Evolutionary conservation across 108 stramenopile species (phyloP).

Genomic region (Nannochloropsis salina): DNA sequence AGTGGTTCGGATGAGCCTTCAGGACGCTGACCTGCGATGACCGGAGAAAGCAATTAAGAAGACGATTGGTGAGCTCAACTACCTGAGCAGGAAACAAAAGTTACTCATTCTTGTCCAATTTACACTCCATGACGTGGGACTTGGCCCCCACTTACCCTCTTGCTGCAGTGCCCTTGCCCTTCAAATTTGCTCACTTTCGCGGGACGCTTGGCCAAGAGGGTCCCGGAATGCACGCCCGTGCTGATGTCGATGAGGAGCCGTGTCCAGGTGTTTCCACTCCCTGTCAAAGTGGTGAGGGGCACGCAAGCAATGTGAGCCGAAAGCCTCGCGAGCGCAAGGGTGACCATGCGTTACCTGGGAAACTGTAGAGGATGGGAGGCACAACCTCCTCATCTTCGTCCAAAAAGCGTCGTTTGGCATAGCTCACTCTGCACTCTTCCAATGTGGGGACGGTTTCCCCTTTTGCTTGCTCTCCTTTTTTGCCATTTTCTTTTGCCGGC

Average conservation of each 20-base stretch:
- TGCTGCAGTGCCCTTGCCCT: background rate
- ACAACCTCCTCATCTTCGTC: background rate
- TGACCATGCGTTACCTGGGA: background rate
- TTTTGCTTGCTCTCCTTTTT: background rate
- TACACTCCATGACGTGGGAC: too few species aligned
- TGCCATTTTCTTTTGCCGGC: background rate
- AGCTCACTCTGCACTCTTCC: background rate
- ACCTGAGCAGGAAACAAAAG: too few species aligned
- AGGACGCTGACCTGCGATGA: background rate
- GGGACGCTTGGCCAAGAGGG: background rate
- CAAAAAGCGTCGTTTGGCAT: background rate
- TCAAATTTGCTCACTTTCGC: background rate
- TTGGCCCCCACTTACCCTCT: background rate
- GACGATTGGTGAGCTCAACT: background rate
- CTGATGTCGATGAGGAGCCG: slow-evolving; percentile 5
- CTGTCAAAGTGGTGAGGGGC: background rate
- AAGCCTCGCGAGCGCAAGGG: background rate
- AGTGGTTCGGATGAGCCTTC: slow-evolving; percentile 12
- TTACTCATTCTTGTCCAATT: too few species aligned
- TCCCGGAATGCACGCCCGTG: background rate
- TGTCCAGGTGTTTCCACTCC: background rate
- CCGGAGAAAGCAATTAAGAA: background rate
- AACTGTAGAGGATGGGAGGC: background rate
- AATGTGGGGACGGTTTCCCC: background rate
- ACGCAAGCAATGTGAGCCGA: background rate